Evolutionary conservation across 208 protist species (phyloP), one percentile per base, ranked within the genome.

Genomic region (Leishmania tarentolae): DNA sequence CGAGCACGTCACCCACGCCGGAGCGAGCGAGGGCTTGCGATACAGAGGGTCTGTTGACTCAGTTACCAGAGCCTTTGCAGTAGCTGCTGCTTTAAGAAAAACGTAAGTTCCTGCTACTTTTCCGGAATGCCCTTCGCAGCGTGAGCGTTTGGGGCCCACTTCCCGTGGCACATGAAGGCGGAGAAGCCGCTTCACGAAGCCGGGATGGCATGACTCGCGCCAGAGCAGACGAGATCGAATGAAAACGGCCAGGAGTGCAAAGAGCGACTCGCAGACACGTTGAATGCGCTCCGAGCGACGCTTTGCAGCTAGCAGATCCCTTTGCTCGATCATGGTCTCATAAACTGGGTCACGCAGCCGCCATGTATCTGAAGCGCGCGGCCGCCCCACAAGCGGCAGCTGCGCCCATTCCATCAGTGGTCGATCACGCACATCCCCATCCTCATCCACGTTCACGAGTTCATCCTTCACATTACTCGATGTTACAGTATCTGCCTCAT

Each of bases 281-380:
- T 93, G 88, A 56, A 97, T 95, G 40, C 91, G 95, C 77, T 96
- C 87, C 15, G 90, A 93, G 66, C 91, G 90, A 44, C 92, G 88
- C 70, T 93, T 84, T 11, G 95, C 95, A 2, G 92, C 87, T 9
- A 95, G 81, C n/a, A 92, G 73, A 71, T 96, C 89, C 59, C 87
- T 86, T 70, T 95, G 92, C 78, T 96, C 92, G 52, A 90, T 78
- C 88, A 95, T 92, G 28, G 87, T 87, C 79, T 91, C 87, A 69
- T 94, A 94, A 2, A 86, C 88, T 9, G 93, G 90, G 66, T 96
- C 93, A 44, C 66, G 75, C 15, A 77, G 81, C 53, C 91, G 71
- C 92, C 92, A 96, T 75, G 80, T 61, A 21, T 83, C 75, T 0
- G 75, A 83, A 11, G 75, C 35, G 56, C 85, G 81, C 24, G 84